Evolutionary conservation across 164 flowering plant species (phyloP).

Genomic region (Protea cynaroides): DNA sequence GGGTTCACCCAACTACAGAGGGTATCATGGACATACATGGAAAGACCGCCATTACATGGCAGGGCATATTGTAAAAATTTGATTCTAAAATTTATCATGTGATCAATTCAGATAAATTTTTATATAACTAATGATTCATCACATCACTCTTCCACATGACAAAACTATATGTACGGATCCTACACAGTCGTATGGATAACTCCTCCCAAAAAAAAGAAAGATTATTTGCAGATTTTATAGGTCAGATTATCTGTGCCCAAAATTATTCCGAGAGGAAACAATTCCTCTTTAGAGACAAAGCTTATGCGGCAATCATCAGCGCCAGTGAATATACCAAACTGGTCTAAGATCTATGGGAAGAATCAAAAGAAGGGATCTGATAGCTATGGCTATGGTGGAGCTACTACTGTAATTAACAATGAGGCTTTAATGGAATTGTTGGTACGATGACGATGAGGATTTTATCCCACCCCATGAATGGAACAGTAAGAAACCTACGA

Average conservation of each 20-base stretch:
- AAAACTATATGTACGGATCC: no score
- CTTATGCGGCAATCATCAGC: slow-evolving; percentile 45
- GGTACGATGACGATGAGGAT: slow-evolving; percentile 35
- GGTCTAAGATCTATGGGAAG: slow-evolving; percentile 54
- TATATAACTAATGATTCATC: no score
- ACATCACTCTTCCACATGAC: no score
- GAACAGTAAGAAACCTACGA: slow-evolving; percentile 58
- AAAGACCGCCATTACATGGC: no score
- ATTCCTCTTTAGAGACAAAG: slow-evolving; percentile 11
- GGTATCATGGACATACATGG: no score
- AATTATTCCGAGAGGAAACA: slow-evolving; percentile 24
- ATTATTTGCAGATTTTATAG: no score
- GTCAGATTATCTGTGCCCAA: slow-evolving; percentile 21
- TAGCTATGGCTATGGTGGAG: slow-evolving; percentile 6
- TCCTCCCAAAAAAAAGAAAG: no score
- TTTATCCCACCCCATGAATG: slow-evolving; percentile 85
- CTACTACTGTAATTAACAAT: slow-evolving; percentile 1
- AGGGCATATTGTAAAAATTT: no score
- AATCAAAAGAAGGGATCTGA: slow-evolving; percentile 16
- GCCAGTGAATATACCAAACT: slow-evolving; percentile 54
- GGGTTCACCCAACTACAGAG: no score
- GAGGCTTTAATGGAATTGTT: slow-evolving; percentile 12
- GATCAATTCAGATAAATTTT: no score
- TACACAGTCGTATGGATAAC: no score
- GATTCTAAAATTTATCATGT: no score